A percentile compares a stretch with the other conserved stretches of the same genome.
Evolutionary conservation across 2,329 filamentous ascomycete genomes (phyloP).

Genomic region (Penicillium sp.): DNA sequence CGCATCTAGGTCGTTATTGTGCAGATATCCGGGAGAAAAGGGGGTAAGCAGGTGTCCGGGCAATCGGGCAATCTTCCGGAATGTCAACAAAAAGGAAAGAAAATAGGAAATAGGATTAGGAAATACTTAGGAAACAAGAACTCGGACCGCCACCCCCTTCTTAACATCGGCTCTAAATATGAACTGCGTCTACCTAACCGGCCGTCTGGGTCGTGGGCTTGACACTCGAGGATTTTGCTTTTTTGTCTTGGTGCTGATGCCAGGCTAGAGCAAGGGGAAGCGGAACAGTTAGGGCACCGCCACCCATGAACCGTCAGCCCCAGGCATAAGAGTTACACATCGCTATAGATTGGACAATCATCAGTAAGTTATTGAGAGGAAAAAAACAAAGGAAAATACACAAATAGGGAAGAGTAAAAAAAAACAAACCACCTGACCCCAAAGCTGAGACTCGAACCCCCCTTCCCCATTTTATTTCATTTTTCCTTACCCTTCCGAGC

Average conservation of each 20-base stretch:
- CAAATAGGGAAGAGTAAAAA: neutral
- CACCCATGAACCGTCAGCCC: slow-evolving; percentile 22
- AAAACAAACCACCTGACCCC: neutral
- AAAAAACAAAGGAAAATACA: slow-evolving; percentile 1
- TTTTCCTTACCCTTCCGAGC: neutral
- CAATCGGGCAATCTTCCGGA: slow-evolving; percentile 12
- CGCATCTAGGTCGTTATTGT: neutral
- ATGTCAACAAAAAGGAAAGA: slow-evolving; percentile 5
- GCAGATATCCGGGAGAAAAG: slow-evolving; percentile 2
- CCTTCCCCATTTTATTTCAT: neutral
- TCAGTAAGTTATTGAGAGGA: neutral
- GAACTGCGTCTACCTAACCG: neutral
- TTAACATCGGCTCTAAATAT: neutral
- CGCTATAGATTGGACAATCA: slow-evolving; percentile 3
- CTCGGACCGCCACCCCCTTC: neutral
- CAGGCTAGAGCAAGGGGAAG: slow-evolving; percentile 13
- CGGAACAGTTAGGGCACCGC: slow-evolving; percentile 12
- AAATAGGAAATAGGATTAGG: neutral
- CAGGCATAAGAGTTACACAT: slow-evolving; percentile 22
- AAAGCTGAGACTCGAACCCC: slow-evolving; percentile 2
- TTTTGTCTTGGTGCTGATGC: neutral
- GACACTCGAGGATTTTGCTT: neutral
- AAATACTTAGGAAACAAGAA: neutral
- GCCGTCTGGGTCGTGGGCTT: neutral
- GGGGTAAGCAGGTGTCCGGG: slow-evolving; percentile 11